Evolutionary conservation across 768 basidiomycete genomes (phyloP).

Genomic region (Pholiota conissans): DNA sequence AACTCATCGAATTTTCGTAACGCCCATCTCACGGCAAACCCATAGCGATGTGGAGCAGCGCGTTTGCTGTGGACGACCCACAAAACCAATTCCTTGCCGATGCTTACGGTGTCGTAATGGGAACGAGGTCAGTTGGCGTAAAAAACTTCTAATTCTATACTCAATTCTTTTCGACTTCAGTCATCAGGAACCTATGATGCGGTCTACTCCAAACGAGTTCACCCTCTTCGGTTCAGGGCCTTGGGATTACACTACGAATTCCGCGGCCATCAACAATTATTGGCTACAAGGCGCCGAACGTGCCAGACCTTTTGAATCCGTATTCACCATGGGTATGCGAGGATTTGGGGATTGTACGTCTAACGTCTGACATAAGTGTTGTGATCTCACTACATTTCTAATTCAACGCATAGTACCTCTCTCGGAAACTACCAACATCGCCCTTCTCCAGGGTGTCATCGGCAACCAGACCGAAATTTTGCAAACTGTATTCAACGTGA

Average conservation of each 20-base stretch:
- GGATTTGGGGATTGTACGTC: slow-evolving; percentile 54
- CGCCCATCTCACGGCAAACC: not conserved
- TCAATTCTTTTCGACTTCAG: slow-evolving; percentile 22
- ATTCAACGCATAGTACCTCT: slow-evolving; percentile 44
- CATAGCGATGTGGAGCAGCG: slow-evolving; percentile 45
- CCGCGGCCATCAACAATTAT: slow-evolving; percentile 55
- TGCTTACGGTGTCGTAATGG: slow-evolving; percentile 68
- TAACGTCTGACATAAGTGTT: not conserved
- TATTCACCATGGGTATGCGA: slow-evolving; percentile 72
- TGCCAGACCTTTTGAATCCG: slow-evolving; percentile 57
- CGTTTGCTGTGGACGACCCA: slow-evolving; percentile 60
- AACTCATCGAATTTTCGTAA: too few species aligned
- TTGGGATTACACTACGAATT: slow-evolving; percentile 65
- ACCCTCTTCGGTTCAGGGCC: slow-evolving; percentile 50
- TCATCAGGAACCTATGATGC: slow-evolving; percentile 77
- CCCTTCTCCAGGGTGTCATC: slow-evolving; percentile 56
- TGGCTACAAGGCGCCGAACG: slow-evolving; percentile 63
- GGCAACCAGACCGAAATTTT: slow-evolving; percentile 64
- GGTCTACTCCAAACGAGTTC: slow-evolving; percentile 70
- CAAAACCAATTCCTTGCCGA: slow-evolving; percentile 65
- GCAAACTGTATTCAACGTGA: slow-evolving; percentile 44
- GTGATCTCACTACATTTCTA: not conserved
- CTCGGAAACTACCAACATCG: slow-evolving; percentile 46
- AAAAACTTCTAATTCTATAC: not conserved
- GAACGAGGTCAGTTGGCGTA: slow-evolving; percentile 48